Base-by-base conservation (phyloP, 257 asterid species). In the Penstemon davidsonii region DNA sequence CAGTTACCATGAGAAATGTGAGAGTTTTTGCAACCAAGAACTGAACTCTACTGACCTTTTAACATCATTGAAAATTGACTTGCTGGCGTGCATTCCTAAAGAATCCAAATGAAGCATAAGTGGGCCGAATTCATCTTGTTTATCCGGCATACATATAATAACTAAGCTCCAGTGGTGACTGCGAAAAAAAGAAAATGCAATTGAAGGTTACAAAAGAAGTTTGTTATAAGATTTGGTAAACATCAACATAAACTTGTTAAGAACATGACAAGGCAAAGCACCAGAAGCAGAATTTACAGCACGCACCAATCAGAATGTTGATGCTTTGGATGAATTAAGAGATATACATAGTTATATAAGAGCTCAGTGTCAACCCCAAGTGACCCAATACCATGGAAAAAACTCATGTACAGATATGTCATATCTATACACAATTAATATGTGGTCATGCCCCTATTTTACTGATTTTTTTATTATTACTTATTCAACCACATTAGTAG, bases 101-200 rank as follows among this genome's bases (percentile, higher is more conserved):
- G 99, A 94, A 86, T 94, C 99, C 86, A 94, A 79, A 83, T 94
- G 99, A 78, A 91, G 96, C 50, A 91, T 55, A 57, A 82, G 66
- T 42, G 86, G 92, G 46, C 93, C 91, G 2, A 79, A 78, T 69
- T 78, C 85, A 70, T 83, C 93, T 74, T 89, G 92, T 79, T 86
- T 87, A 41, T 82, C 75, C 62, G 98, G 98, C 64, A 87, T 86
- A 76, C 96, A 88, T 64, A 94, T 86, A 73, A 91, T 89, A 73
- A 82, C 84, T 96, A 94, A 85, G 86, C 99, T 94, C 99, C 99
- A 94, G 78, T 94, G 99, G 39, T 12, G 78, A 64, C 99, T 94
- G 85, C 68, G 33, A 75, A 39, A 60, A 52, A 67, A 39, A 62
- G 67, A 69, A 15, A 70, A 36, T 66, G 64, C 71, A 75, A 75